phyloP scores from a whole-genome alignment of 345 rosid genomes.

The Salix purpurea region DNA sequence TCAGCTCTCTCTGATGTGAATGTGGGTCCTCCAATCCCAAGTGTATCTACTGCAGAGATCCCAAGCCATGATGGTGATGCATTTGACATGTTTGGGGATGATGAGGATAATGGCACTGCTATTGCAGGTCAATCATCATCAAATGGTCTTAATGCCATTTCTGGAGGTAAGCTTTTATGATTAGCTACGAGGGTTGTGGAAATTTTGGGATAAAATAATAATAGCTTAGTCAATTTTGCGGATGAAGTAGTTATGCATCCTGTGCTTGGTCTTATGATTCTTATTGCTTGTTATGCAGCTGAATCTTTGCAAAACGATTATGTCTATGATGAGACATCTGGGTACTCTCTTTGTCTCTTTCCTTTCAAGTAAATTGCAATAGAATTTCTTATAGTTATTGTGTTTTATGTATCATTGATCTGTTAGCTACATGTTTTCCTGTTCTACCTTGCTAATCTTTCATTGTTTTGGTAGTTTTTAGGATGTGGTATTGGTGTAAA shows the following conservation, averaged over 20 bases:
- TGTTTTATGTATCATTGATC: not conserved
- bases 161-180: constrained; percentile 34
- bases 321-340: constrained; percentile 81
- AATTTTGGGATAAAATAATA: not conserved
- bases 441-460: not conserved
- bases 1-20: constrained; percentile 10
- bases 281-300: constrained; percentile 36
- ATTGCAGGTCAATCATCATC: constrained; percentile 34
- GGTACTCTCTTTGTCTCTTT: constrained; percentile 40
- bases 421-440: not conserved
- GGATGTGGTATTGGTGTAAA: not conserved
- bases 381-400: not conserved
- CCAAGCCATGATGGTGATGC: constrained; percentile 33
- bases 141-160: constrained; percentile 15
- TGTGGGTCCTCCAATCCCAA: constrained; percentile 24
- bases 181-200: not conserved
- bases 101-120: constrained; percentile 43
- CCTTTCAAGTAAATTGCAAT: not conserved
- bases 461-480: not conserved
- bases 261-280: constrained; percentile 6
- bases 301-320: constrained; percentile 60
- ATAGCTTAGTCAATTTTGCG: not conserved
- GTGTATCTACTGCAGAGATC: constrained; percentile 27
- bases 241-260: not conserved
- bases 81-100: constrained; percentile 86